phyloP scores from a whole-genome alignment of 2,329 filamentous ascomycete species.

The Trichoderma koningii region DNA sequence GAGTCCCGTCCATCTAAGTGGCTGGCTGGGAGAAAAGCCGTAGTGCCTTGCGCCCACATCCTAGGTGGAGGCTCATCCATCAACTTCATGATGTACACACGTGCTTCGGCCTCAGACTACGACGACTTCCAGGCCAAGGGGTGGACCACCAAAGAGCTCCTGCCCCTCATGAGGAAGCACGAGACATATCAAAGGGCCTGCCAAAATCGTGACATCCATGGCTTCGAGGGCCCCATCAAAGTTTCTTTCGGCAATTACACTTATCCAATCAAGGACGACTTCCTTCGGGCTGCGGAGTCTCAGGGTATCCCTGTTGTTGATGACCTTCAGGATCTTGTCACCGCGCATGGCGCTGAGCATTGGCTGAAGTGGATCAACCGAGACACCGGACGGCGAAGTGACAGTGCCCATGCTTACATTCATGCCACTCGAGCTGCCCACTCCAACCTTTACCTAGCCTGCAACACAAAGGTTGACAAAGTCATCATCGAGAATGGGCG shows the following conservation, averaged over 20 bases:
- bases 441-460: conserved; percentile 39
- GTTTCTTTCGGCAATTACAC: conserved; percentile 52
- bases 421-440: conserved; percentile 38
- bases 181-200: conserved; percentile 35
- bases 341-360: conserved; percentile 38
- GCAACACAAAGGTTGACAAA: conserved; percentile 44
- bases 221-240: conserved; percentile 53
- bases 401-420: conserved; percentile 37
- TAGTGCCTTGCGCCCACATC: conserved; percentile 31
- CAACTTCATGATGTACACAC: conserved; percentile 34
- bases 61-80: conserved; percentile 34
- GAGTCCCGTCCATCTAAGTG: conserved; percentile 28
- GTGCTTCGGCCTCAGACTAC: conserved; percentile 31
- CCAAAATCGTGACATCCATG: conserved; percentile 41
- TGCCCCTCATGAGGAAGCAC: conserved; percentile 32
- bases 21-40: conserved; percentile 27
- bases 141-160: conserved; percentile 31
- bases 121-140: conserved; percentile 31
- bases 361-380: conserved; percentile 48
- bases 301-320: conserved; percentile 52
- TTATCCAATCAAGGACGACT: conserved; percentile 47
- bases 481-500: conserved; percentile 56
- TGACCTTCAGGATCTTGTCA: conserved; percentile 53
- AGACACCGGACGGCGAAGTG: conserved; percentile 28
- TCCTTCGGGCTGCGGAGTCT: conserved; percentile 49